phyloP scores from a whole-genome alignment of 768 basidiomycete genomes.

The Sistotremastrum suecicum region DNA sequence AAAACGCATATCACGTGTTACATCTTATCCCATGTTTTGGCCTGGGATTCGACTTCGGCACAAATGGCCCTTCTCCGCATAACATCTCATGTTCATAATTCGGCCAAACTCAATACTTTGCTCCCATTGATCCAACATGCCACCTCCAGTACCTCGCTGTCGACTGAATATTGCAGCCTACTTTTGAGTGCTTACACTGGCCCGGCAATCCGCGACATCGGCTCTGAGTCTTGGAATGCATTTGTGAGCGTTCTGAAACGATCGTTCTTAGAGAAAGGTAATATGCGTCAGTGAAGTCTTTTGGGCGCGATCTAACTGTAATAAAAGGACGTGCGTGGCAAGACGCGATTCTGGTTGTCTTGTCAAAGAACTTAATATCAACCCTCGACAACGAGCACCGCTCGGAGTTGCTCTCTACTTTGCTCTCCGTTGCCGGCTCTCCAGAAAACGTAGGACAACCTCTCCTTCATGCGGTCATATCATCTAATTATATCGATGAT shows the following conservation, averaged over 20 bases:
- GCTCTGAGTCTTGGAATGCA: constrained; percentile 33
- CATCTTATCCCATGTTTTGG: constrained; percentile 64
- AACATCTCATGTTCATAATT: constrained; percentile 33
- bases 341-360: too few species aligned
- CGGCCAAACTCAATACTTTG: constrained; percentile 37
- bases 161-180: constrained; percentile 4
- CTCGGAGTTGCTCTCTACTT: too few species aligned
- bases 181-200: constrained; percentile 26
- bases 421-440: too few species aligned
- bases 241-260: constrained; percentile 29
- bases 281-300: neutral
- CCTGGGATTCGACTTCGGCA: constrained; percentile 32
- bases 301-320: too few species aligned
- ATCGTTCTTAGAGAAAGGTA: constrained; percentile 34
- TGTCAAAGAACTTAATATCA: too few species aligned
- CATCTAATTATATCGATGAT: constrained; percentile 20
- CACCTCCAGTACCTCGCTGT: constrained; percentile 1
- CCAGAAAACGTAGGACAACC: too few species aligned
- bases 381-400: too few species aligned
- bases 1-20: constrained; percentile 62
- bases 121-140: constrained; percentile 36
- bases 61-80: constrained; percentile 41
- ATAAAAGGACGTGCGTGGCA: too few species aligned
- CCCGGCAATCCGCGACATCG: constrained; percentile 28
- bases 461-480: neutral